phyloP scores from a whole-genome alignment of 2,329 filamentous ascomycete species.

The Diaporthe destruens region DNA sequence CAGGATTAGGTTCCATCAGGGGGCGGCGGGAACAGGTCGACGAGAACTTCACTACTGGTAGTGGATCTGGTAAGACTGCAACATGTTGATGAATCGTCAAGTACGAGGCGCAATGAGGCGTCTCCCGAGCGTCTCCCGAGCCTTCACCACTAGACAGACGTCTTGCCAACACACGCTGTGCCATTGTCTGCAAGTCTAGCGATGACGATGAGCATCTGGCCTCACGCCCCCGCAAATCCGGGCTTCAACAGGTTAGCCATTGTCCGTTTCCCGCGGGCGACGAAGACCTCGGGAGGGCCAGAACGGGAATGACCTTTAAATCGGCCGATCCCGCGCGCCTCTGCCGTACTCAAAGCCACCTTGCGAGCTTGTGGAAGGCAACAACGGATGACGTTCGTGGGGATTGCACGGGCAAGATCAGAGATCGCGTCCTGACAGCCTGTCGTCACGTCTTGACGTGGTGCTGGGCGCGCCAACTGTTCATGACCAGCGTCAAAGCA shows the following conservation, averaged over 20 bases:
- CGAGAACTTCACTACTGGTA: slow-evolving; percentile 15
- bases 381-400: slow-evolving; percentile 22
- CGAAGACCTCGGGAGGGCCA: not conserved
- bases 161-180: not conserved
- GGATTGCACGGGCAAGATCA: slow-evolving; percentile 5
- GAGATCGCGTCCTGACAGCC: slow-evolving; percentile 23
- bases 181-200: not conserved
- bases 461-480: not conserved
- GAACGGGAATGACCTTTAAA: slow-evolving; percentile 23
- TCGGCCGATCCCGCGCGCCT: slow-evolving; percentile 29
- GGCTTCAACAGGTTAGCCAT: slow-evolving; percentile 25
- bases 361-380: slow-evolving; percentile 11
- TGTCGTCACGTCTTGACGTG: slow-evolving; percentile 16
- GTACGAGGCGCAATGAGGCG: not conserved
- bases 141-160: not conserved
- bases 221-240: slow-evolving; percentile 3
- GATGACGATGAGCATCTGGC: not conserved
- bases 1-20: slow-evolving; percentile 6
- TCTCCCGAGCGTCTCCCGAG: slow-evolving; percentile 6
- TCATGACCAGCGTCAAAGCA: slow-evolving; percentile 19
- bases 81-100: slow-evolving; percentile 2
- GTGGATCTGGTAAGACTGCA: not conserved
- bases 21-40: not conserved
- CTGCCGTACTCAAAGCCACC: slow-evolving; percentile 11
- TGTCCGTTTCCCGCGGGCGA: not conserved